Evolutionary conservation across 129 eudicot genomes (phyloP).

Genomic region (Lactuca sativa): DNA sequence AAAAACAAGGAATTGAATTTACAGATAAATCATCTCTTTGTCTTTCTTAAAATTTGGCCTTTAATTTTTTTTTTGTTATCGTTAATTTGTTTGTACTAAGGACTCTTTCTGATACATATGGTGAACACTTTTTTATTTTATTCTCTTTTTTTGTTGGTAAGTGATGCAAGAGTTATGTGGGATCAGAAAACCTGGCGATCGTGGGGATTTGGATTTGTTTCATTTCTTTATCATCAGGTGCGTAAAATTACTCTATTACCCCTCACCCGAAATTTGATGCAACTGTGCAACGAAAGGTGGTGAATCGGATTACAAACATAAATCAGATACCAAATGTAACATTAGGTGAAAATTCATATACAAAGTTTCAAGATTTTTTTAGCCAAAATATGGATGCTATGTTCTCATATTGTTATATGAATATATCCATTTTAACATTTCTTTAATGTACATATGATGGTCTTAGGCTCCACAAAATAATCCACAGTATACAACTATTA

Average conservation of each 20-base stretch:
- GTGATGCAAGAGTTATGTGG: conserved; percentile 99
- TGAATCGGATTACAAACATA: conserved; percentile 60
- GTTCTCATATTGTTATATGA: background rate
- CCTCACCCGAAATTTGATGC: conserved; percentile 71
- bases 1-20: too few relatives aligned
- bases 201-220: conserved; percentile 97
- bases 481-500: conserved; percentile 85
- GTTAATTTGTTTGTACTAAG: too few relatives aligned
- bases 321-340: conserved; percentile 67
- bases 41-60: too few relatives aligned
- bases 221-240: conserved; percentile 94
- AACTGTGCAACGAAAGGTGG: conserved; percentile 96
- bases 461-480: conserved; percentile 87
- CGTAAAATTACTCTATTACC: background rate
- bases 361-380: background rate
- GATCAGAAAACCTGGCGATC: conserved; percentile 98
- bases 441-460: conserved; percentile 55
- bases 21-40: too few relatives aligned
- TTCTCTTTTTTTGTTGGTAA: conserved; percentile 18
- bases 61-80: too few relatives aligned
- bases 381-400: background rate
- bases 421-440: background rate
- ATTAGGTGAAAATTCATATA: conserved; percentile 40
- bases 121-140: background rate
- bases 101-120: too few relatives aligned